phyloP scores from a whole-genome alignment of 116 monocot species.

The Phalaenopsis hybrid region DNA sequence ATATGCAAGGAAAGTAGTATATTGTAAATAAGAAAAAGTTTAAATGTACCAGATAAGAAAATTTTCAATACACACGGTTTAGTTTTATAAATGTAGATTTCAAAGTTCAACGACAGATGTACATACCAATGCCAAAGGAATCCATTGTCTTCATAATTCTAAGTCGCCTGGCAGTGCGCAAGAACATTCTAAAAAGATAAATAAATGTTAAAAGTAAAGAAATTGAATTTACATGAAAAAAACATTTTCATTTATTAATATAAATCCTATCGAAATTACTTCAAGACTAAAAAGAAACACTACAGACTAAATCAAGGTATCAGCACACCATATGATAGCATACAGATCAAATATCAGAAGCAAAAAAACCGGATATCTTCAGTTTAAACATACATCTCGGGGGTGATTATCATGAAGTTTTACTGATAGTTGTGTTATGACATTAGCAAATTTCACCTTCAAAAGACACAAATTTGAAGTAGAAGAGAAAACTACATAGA shows the following conservation, averaged over 20 bases:
- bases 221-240: not conserved
- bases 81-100: not conserved
- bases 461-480: not conserved
- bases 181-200: constrained; percentile 31
- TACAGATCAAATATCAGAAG: not conserved
- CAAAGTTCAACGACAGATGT: not conserved
- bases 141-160: constrained; percentile 42
- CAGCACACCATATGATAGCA: not conserved
- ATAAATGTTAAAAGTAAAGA: not conserved
- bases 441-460: not conserved
- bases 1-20: too few species aligned
- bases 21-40: too few species aligned
- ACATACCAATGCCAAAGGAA: constrained; percentile 33
- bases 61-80: not conserved
- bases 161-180: constrained; percentile 36
- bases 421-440: not conserved
- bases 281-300: not conserved
- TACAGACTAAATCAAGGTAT: not conserved
- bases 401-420: not conserved
- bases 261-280: not conserved
- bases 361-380: not conserved
- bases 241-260: not conserved
- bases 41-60: too few species aligned
- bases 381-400: not conserved
- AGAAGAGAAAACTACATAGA: not conserved